Base-by-base conservation (phyloP, 345 rosid species). In the Xanthoceras sorbifolium region DNA sequence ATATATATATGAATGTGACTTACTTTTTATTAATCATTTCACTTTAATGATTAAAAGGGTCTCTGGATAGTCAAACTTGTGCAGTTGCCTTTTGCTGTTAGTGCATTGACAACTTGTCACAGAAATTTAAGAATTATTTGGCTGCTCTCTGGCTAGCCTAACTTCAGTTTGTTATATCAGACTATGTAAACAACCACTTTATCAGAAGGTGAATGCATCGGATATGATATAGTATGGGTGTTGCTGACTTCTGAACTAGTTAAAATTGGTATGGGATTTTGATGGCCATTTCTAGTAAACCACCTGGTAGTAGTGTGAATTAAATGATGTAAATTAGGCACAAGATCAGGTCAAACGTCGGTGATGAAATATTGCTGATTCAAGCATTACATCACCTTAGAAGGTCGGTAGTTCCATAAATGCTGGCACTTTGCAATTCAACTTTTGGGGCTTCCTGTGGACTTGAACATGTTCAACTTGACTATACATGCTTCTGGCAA, bases 1-100 rank as follows among this genome's bases (percentile, higher is more conserved):
- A 48, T 42, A 34, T 40, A 25, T 67, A 42, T 78, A n/a, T n/a
- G n/a, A n/a, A 64, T 38, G 68, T 75, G 14, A 36, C 31, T n/a
- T n/a, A 22, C 25, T 25, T 14, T 36, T 25, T 40, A 46, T 60
- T 7, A 48, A 54, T 55, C 67, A 25, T 42, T 15, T 29, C 50
- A 64, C n/a, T 52, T 22, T 2, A n/a, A 28, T 65, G 25, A 9
- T 17, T 28, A 23, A 31, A 38, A 25, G 50, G 66, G 8, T 62
- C 46, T 26, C 31, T 75, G 29, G 31, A 17, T 69, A 31, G 59
- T 48, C 14, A 20, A 60, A 60, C 59, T 76, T 65, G 66, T 68
- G 15, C 20, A 29, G 18, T 46, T 31, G 11, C 71, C 59, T 44
- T 75, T 71, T 73, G 66, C 57, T 42, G n/a, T 28, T 73, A 18